Evolutionary conservation across 805 yeast species (phyloP).

Genomic region (Saturnispora halmiae): DNA sequence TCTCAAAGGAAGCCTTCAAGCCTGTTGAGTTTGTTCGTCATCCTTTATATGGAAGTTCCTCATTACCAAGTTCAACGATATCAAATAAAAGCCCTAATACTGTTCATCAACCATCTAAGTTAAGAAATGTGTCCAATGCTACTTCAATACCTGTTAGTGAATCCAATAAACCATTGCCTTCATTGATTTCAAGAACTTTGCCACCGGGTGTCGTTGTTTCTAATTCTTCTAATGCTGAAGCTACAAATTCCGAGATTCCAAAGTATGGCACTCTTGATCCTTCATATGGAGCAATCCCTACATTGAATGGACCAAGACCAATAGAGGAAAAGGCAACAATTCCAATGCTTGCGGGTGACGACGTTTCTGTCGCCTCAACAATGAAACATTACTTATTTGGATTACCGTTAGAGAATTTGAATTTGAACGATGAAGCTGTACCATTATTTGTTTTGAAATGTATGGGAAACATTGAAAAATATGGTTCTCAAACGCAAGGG

Average conservation of each 20-base stretch:
- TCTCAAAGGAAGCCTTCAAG: conserved; percentile 33
- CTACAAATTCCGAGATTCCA: too few relatives aligned
- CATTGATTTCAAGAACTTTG: background rate
- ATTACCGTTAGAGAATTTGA: conserved; percentile 69
- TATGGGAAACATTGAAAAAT: conserved; percentile 73
- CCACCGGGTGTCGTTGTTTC: conserved; percentile 8
- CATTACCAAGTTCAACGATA: background rate
- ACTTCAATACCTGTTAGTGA: background rate
- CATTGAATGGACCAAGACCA: conserved; percentile 21
- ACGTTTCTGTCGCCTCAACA: conserved; percentile 2
- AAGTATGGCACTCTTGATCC: conserved; percentile 25
- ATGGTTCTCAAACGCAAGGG: conserved; percentile 83
- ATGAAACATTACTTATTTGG: conserved; percentile 50
- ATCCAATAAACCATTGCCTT: conserved; percentile 9
- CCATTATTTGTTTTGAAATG: conserved; percentile 87
- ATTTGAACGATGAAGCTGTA: conserved; percentile 81
- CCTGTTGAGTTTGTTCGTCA: conserved; percentile 69
- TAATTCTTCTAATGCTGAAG: too few relatives aligned
- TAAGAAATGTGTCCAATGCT: conserved; percentile 8
- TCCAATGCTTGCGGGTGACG: conserved; percentile 13
- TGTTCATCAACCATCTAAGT: conserved; percentile 7
- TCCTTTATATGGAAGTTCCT: conserved; percentile 41
- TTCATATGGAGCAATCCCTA: conserved; percentile 8
- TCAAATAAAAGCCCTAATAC: background rate
- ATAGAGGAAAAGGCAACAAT: conserved; percentile 6